Evolutionary conservation across 768 basidiomycete genomes (phyloP).

Genomic region (Pleurotus cornucopiae): DNA sequence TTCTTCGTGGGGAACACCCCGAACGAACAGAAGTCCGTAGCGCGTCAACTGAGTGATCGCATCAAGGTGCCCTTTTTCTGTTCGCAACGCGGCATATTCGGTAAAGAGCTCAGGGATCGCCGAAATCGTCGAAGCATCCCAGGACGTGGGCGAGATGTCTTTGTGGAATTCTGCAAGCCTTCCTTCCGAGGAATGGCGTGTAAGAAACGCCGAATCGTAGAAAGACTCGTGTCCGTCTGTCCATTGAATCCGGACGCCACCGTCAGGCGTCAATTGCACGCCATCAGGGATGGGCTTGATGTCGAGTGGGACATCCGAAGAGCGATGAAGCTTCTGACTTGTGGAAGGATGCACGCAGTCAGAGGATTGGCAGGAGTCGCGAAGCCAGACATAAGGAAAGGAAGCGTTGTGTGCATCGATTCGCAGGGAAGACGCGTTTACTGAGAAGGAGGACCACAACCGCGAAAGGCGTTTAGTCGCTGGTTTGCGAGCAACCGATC

Average conservation of each 20-base stretch:
- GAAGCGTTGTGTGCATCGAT: conserved; percentile 36
- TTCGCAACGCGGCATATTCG: conserved; percentile 46
- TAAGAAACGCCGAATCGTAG: conserved; percentile 45
- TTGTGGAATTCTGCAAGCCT: conserved; percentile 38
- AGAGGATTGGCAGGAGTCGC: conserved; percentile 78
- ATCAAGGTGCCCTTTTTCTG: conserved; percentile 40
- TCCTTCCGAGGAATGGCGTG: conserved; percentile 36
- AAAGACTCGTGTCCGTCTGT: conserved; percentile 55
- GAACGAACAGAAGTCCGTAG: conserved; percentile 72
- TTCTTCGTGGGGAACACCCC: conserved; percentile 58
- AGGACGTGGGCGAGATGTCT: conserved; percentile 34
- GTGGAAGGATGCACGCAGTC: conserved; percentile 75
- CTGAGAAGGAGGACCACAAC: conserved; percentile 20
- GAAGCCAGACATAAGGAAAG: conserved; percentile 74
- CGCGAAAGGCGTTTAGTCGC: neutral
- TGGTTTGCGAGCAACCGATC: neutral
- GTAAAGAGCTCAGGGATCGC: conserved; percentile 44
- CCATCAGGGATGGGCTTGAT: conserved; percentile 40
- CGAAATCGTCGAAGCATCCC: conserved; percentile 40
- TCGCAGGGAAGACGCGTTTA: conserved; percentile 23
- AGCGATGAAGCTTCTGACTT: conserved; percentile 68
- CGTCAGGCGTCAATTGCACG: conserved; percentile 31
- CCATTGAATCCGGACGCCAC: conserved; percentile 40
- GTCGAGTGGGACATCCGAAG: conserved; percentile 58
- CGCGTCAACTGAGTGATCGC: conserved; percentile 68